Base-by-base conservation (phyloP, 257 asterid genomes). In the Solanum gandarillasii region DNA sequence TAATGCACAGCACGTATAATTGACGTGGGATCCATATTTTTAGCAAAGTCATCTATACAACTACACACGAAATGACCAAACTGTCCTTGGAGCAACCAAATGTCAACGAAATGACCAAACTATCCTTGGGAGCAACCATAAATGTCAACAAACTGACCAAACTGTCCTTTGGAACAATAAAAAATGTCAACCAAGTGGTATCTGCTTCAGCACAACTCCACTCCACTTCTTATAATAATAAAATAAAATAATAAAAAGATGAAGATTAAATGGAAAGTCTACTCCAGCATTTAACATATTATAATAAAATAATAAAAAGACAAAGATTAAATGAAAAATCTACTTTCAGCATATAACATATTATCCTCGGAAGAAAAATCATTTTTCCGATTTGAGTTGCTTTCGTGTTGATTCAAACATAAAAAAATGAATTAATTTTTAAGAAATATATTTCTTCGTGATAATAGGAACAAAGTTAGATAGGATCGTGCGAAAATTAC, bases 381-480 rank as follows among this genome's bases (percentile, higher is more conserved):
- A 70, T 70, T 70, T 29, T 7, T 20, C 23, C 23, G 2, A 68
- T 13, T 67, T 68, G 36, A 29, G 5, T 13, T 60, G 1, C 0
- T 60, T 58, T 58, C 67, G 25, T 21, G 27, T 58, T 20, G 27
- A 58, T 58, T 58, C 67, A 58, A 1, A 58, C 67, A 58, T 58
- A 20, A 20, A 58, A 46, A 58, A 7, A 7, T 20, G 11, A 20
- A 58, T 58, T 21, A 3, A 7, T 7, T 58, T 20, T 58, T 0
- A 58, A 58, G 1, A 21, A 7, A 21, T 58, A 21, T 58, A 58
- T 58, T 58, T 55, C 1, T 55, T 6, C 0, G 11, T 55, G 0
- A 55, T 55, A 55, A 18, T 0, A 55, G 4, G 5, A 0, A 3
- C 9, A 7, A 0, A 20, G 25, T 55, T 7, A 55, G 10, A 55